Conservation (phyloP, 1,284 basidiomycete genomes). For the Puccinia coronata region DNA sequence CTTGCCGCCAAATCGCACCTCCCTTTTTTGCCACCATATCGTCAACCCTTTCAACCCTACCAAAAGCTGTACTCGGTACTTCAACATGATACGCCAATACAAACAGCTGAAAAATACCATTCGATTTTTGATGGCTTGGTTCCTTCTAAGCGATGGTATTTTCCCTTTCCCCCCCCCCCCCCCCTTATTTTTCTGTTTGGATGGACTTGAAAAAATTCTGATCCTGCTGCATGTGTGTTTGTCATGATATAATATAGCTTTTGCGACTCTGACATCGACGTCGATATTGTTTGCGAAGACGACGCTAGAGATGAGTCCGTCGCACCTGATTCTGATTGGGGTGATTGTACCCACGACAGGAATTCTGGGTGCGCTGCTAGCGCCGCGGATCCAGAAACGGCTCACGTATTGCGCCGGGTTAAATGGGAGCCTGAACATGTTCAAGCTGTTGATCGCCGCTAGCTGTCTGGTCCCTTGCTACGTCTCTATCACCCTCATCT, state of each 20-base stretch:
- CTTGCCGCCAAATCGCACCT: slow-evolving; percentile 1
- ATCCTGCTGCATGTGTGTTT: no score
- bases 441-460: slow-evolving; percentile 69
- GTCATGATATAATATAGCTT: slow-evolving; percentile 62
- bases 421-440: slow-evolving; percentile 70
- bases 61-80: slow-evolving; percentile 11
- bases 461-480: slow-evolving; percentile 75
- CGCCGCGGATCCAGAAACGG: slow-evolving; percentile 69
- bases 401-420: slow-evolving; percentile 56
- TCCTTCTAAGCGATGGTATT: slow-evolving; percentile 46
- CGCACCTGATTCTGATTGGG: slow-evolving; percentile 71
- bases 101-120: slow-evolving; percentile 37
- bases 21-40: neutral
- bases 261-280: slow-evolving; percentile 79
- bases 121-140: slow-evolving; percentile 44
- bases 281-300: slow-evolving; percentile 81
- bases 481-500: slow-evolving; percentile 75
- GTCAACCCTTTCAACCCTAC: slow-evolving; percentile 27
- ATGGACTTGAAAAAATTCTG: no score
- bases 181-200: no score
- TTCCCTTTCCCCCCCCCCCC: no score
- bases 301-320: slow-evolving; percentile 70
- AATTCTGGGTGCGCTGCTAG: slow-evolving; percentile 72
- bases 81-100: slow-evolving; percentile 17
- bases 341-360: slow-evolving; percentile 69